Conservation (phyloP, 345 rosid genomes). For the Jatropha curcas region DNA sequence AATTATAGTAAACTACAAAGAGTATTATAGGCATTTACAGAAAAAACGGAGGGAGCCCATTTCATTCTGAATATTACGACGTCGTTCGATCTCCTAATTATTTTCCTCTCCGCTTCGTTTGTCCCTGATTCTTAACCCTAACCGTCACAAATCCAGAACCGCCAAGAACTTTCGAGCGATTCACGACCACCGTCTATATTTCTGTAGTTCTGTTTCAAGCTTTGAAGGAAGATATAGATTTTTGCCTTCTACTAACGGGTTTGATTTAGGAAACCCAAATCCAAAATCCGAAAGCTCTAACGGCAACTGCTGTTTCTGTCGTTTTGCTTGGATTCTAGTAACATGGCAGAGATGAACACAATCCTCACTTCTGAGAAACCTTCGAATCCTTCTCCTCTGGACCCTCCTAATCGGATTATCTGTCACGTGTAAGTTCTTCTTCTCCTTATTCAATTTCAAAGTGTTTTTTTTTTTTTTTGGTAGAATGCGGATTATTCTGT, state of each 20-base stretch:
- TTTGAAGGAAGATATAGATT: no score
- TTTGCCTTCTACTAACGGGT: no score
- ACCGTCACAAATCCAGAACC: neutral
- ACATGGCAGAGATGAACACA: conserved; percentile 4
- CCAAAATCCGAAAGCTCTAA: no score
- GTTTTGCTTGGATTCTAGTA: neutral
- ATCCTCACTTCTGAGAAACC: conserved; percentile 4
- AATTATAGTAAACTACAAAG: no score
- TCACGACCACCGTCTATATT: neutral
- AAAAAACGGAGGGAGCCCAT: neutral
- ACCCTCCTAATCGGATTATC: conserved; percentile 56
- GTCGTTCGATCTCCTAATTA: no score
- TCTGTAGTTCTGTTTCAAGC: no score
- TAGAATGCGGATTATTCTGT: conserved; percentile 70
- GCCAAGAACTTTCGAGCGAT: no score
- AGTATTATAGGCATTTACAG: neutral
- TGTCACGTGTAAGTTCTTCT: conserved; percentile 66
- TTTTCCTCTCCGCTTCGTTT: no score
- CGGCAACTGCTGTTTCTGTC: neutral
- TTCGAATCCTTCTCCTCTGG: conserved; percentile 42
- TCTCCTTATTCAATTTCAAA: neutral
- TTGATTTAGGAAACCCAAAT: no score
- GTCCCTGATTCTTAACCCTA: no score
- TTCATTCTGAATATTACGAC: no score
- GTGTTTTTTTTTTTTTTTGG: neutral